Evolutionary conservation across 495 filamentous ascomycete genomes (phyloP).

Genomic region (Talaromyces wortmannii): DNA sequence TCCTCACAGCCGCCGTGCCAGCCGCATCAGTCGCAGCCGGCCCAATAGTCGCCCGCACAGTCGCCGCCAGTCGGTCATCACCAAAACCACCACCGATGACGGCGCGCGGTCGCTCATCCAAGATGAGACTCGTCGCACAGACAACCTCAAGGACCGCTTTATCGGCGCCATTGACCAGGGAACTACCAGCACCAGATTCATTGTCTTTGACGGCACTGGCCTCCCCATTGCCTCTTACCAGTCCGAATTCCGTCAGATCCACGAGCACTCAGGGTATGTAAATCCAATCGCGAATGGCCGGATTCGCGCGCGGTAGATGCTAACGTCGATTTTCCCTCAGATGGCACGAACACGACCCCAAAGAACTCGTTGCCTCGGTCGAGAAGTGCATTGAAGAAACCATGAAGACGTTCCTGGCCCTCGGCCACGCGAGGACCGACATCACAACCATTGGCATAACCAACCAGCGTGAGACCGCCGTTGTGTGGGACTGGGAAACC

Average conservation of each 20-base stretch:
- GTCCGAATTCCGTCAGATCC: slow-evolving; percentile 83
- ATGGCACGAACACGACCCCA: slow-evolving; percentile 91
- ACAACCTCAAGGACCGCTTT: slow-evolving; percentile 36
- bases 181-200: slow-evolving; percentile 85
- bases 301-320: neutral
- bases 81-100: slow-evolving; percentile 25
- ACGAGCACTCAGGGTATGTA: slow-evolving; percentile 77
- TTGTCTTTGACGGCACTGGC: slow-evolving; percentile 79
- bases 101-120: slow-evolving; percentile 37
- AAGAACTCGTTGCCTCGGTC: slow-evolving; percentile 71
- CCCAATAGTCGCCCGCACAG: neutral
- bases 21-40: too few species aligned
- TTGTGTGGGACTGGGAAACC: slow-evolving; percentile 88
- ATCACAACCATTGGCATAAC: slow-evolving; percentile 88
- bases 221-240: slow-evolving; percentile 82
- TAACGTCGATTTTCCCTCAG: slow-evolving; percentile 31
- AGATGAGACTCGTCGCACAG: slow-evolving; percentile 22
- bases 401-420: slow-evolving; percentile 56
- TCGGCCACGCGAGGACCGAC: slow-evolving; percentile 58
- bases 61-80: slow-evolving; percentile 13
- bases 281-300: neutral
- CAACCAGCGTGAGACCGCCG: slow-evolving; percentile 90
- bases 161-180: slow-evolving; percentile 87
- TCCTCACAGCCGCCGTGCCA: too few species aligned
- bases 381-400: slow-evolving; percentile 78